A percentile compares a stretch with the other conserved stretches of the same genome.
Conservation (phyloP, 371 early-diverging fungal genomes). For the Syncephalastrum sp. region DNA sequence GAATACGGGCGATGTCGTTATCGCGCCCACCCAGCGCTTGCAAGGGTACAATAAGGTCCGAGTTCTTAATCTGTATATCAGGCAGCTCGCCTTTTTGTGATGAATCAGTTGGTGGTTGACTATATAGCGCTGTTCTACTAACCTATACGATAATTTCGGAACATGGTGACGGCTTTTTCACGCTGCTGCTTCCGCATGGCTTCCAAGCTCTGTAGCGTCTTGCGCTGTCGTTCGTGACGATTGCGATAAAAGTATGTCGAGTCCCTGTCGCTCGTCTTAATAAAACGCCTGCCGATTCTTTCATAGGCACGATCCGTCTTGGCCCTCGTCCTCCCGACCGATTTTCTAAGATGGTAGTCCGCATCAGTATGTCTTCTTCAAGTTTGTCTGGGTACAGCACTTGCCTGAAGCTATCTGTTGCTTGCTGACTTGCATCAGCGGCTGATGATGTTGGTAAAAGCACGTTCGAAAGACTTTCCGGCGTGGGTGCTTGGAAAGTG, state of each 20-base stretch:
- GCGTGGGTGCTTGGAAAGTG: not conserved
- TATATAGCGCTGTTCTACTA: not conserved
- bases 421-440: slow-evolving; percentile 2
- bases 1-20: slow-evolving; percentile 58
- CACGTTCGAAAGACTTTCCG: not conserved
- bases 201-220: slow-evolving; percentile 13
- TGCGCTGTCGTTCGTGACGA: slow-evolving; percentile 36
- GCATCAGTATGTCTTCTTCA: too few species aligned
- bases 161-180: slow-evolving; percentile 54
- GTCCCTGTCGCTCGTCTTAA: slow-evolving; percentile 10
- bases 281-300: slow-evolving; percentile 12
- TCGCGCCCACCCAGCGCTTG: slow-evolving; percentile 62
- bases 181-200: slow-evolving; percentile 45
- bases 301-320: slow-evolving; percentile 7
- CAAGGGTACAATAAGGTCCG: slow-evolving; percentile 66
- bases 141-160: slow-evolving; percentile 64
- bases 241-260: slow-evolving; percentile 28
- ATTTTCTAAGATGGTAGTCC: too few species aligned
- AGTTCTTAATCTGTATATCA: slow-evolving; percentile 69
- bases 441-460: too few species aligned
- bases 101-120: not conserved
- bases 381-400: too few species aligned
- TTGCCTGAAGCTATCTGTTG: slow-evolving; percentile 2
- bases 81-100: slow-evolving; percentile 65
- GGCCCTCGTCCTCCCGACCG: slow-evolving; percentile 1